Evolutionary conservation across 345 rosid genomes (phyloP), one percentile per base, ranked within the genome.

Genomic region (Sisymbrium altissimum): DNA sequence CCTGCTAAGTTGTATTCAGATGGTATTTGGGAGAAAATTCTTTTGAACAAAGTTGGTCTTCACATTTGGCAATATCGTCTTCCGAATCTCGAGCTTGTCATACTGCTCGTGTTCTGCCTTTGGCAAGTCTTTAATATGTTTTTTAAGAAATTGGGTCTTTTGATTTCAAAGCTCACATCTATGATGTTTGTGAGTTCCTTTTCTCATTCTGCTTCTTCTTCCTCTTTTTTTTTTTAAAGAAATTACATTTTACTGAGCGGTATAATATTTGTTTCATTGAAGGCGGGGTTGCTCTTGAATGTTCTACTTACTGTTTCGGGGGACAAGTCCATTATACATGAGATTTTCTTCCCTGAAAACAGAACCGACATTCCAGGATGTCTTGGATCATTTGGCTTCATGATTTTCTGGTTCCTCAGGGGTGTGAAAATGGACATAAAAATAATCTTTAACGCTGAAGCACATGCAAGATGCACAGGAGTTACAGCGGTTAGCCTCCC

Each of bases 381-480:
- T 7, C 35, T 32, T 32, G 35, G 35, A 32, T 32, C 35, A 1
- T 32, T 32, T 32, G 35, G 35, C 1, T 32, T 32, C 35, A 32
- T 32, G 35, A 32, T 32, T 1, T 32, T 32, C 35, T 32, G 35
- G 35, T 32, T 32, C 1, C 35, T 32, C 35, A 32, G 1, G 7
- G 35, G 35, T 32, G 35, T 32, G 35, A 32, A 32, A 32, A 32
- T 32, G 35, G 35, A 32, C 4, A 56, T 79, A 41, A 64, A 55
- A 32, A 46, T 71, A 29, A 48, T 79, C 14, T 27, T 73, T 17
- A 66, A 46, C 40, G 27, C 70, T 6, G 79, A 71, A 17, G 36
- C 38, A 35, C 76, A 78, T 10, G 78, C 84, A 25, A 41, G 35
- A 5, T 52, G 69, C 19, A 64, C 77, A 0, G 85, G 81, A n/a